These are phyloP conservation scores for Thoreauomyces humboldtii DNA, from an alignment of 192 early-diverging fungal genomes.

Conservation along the genomic window DNA sequence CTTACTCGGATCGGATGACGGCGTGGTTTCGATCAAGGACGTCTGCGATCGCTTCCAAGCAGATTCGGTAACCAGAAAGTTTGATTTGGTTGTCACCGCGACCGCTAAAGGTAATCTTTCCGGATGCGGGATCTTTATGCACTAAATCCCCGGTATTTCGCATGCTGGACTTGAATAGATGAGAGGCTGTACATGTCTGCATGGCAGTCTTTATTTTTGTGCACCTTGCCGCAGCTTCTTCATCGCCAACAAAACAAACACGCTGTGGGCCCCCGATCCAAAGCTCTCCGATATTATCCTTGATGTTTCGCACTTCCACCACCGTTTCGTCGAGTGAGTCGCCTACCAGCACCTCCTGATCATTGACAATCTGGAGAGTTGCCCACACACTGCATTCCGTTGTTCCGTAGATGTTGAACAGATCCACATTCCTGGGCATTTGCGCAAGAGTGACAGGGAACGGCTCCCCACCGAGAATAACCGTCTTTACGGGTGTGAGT, in stretches of 20 bases:
- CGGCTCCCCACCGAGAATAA: slow-evolving; percentile 1
- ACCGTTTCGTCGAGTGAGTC: not conserved
- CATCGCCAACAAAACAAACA: not conserved
- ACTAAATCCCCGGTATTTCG: not conserved
- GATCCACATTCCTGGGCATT: not conserved
- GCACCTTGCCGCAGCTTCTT: no score
- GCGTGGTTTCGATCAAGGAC: no score
- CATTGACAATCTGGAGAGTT: not conserved
- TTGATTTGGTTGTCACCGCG: not conserved
- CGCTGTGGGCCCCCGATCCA: not conserved
- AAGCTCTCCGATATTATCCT: not conserved
- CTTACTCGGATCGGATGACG: no score
- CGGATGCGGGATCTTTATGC: not conserved
- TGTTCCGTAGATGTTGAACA: slow-evolving; percentile 3
- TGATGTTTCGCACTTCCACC: not conserved
- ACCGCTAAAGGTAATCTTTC: not conserved
- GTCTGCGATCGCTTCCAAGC: not conserved
- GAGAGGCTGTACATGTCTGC: no score
- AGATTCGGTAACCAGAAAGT: not conserved
- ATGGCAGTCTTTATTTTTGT: no score
- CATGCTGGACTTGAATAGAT: not conserved
- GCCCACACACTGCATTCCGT: slow-evolving; percentile 5
- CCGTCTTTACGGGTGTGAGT: not conserved
- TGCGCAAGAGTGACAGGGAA: not conserved
- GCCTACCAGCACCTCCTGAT: not conserved